Base-by-base conservation (phyloP, 1,139 yeast genomes). In the Pichia sp. region DNA sequence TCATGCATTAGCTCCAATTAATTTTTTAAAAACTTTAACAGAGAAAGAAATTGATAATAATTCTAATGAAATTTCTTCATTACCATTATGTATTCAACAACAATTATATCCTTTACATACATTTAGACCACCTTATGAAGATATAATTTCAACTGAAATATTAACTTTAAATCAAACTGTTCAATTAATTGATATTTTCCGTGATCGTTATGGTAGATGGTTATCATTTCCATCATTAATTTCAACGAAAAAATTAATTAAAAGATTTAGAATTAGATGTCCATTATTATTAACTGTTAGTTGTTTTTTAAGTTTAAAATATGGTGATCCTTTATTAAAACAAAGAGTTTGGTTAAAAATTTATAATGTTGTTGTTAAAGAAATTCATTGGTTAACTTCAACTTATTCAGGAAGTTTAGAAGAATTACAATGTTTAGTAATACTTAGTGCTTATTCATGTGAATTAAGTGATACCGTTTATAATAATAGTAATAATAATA, bases 181-280 rank as follows among this genome's bases (percentile, higher is more conserved):
- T 7, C 72, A 71, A 34, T 64, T 85, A 39, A 65, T 86, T 56
- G 72, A 73, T 46, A 77, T 76, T 48, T 86, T 86, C 60, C 68
- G 86, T 44, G 75, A 80, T 49, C 75, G 84, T 58, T 85, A 82
- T 59, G 88, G 89, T 8, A 70, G 86, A 39, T 86, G 95, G 95
- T 82, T 84, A 3, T 81, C 86, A 51, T 79, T 86, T 48, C 89
- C 92, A 0, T 74, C 76, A 41, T 69, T 69, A 29, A 63, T 77
- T 37, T 66, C 80, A 2, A 74, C 83, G 0, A 74, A 68, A 26
- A 71, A 67, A 29, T 66, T 86, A 37, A 69, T 85, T 8, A 75
- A 71, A n/a, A 65, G 76, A 37, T 71, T 84, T 41, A 66, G 83
- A 38, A 56, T 58, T 31, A 71, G 75, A 39, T 81, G 87, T 26